Conservation (phyloP, 306 rosid species). For the Lathyrus sativus region DNA sequence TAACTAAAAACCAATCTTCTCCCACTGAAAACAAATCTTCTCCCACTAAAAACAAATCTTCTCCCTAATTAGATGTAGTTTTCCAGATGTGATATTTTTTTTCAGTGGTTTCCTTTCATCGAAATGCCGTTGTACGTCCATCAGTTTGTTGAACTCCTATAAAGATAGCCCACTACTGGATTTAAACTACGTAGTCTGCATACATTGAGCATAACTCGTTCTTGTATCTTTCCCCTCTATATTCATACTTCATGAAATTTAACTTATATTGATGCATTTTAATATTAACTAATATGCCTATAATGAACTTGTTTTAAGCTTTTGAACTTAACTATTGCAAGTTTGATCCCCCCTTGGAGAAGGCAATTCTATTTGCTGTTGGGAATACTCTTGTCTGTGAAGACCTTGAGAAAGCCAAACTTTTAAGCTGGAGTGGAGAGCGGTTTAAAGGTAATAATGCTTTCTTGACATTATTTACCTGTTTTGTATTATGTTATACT, state of each 20-base stretch:
- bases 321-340: slow-evolving; percentile 77
- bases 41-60: slow-evolving; percentile 19
- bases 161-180: background rate
- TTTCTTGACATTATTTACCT: background rate
- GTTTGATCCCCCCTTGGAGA: slow-evolving; percentile 92
- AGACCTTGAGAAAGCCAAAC: slow-evolving; percentile 90
- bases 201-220: slow-evolving; percentile 15
- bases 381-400: slow-evolving; percentile 99
- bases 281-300: slow-evolving; percentile 16
- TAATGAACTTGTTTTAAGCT: slow-evolving; percentile 32
- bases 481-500: slow-evolving; percentile 20
- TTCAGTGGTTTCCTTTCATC: slow-evolving; percentile 24
- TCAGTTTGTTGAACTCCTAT: slow-evolving; percentile 15
- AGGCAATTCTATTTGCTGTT: slow-evolving; percentile 92
- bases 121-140: background rate
- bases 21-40: slow-evolving; percentile 4
- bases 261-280: slow-evolving; percentile 20
- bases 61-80: slow-evolving; percentile 11
- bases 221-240: background rate
- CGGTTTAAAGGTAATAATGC: slow-evolving; percentile 77
- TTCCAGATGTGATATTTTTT: slow-evolving; percentile 10
- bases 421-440: slow-evolving; percentile 94
- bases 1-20: background rate
- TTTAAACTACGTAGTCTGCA: slow-evolving; percentile 18
- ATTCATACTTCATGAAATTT: slow-evolving; percentile 2